Evolutionary conservation across 768 basidiomycete species (phyloP).

Genomic region (Symmetrospora coprosmae): DNA sequence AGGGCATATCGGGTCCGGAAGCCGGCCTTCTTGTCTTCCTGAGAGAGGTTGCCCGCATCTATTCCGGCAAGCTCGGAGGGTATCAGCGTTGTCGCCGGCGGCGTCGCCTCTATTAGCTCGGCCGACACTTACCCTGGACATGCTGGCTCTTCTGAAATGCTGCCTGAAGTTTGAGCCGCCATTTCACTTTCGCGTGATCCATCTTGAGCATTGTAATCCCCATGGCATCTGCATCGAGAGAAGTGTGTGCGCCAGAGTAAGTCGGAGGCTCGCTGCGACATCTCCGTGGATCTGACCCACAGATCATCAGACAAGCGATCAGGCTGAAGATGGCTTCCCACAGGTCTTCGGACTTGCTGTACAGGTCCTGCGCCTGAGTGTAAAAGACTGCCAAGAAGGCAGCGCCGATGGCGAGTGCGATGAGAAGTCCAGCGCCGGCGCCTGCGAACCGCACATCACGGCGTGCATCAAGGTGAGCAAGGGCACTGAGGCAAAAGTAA

Average conservation of each 20-base stretch:
- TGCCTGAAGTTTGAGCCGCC: conserved; percentile 71
- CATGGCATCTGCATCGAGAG: conserved; percentile 82
- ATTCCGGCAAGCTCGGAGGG: too few relatives aligned
- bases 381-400: conserved; percentile 93
- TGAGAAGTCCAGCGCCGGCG: conserved; percentile 54
- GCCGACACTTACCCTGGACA: too few relatives aligned
- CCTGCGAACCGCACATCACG: conserved; percentile 77
- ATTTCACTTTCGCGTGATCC: conserved; percentile 84
- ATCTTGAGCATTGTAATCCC: conserved; percentile 87
- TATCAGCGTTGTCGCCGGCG: too few relatives aligned
- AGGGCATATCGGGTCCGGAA: conserved; percentile 58
- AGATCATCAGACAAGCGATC: conserved; percentile 33
- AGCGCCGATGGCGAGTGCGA: conserved; percentile 71
- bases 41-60: too few relatives aligned
- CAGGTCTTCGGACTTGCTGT: conserved; percentile 65
- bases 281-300: not conserved
- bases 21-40: conserved; percentile 12
- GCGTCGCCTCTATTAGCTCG: too few relatives aligned
- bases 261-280: conserved; percentile 2
- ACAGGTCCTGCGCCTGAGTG: conserved; percentile 71
- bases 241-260: too few relatives aligned
- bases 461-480: too few relatives aligned
- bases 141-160: conserved; percentile 47
- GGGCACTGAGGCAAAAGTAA: too few relatives aligned
- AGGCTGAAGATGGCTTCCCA: conserved; percentile 68